Evolutionary conservation across 2,329 filamentous ascomycete genomes (phyloP).

Genomic region (Paraconiothyrium sp.): DNA sequence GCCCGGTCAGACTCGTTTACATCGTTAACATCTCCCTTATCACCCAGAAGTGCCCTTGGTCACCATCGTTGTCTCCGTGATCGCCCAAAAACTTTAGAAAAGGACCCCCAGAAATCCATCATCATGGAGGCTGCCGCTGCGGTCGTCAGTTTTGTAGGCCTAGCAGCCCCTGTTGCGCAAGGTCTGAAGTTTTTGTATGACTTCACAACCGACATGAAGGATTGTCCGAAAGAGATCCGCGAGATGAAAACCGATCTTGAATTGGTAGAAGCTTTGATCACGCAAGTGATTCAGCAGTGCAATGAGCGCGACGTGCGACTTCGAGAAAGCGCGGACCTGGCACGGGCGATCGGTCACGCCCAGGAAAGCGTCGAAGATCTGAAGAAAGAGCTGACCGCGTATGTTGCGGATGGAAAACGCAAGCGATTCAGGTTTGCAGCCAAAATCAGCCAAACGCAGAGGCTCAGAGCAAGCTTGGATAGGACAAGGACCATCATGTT

Average conservation of each 20-base stretch:
- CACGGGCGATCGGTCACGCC: not conserved
- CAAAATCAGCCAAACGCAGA: conserved; percentile 5
- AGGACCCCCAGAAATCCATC: conserved; percentile 16
- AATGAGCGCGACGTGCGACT: conserved; percentile 21
- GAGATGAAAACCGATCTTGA: conserved; percentile 23
- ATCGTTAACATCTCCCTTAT: conserved; percentile 20
- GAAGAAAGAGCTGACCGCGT: not conserved
- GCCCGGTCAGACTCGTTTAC: conserved; percentile 17
- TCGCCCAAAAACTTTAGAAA: conserved; percentile 5
- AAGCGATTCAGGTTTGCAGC: conserved; percentile 7
- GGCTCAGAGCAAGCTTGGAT: conserved; percentile 8
- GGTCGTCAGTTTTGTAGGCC: conserved; percentile 22
- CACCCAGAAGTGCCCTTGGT: conserved; percentile 8
- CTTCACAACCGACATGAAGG: conserved; percentile 24
- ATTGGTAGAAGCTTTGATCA: conserved; percentile 22
- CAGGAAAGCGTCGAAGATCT: conserved; percentile 3
- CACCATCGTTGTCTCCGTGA: not conserved
- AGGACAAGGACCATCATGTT: conserved; percentile 4
- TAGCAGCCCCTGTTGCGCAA: conserved; percentile 23
- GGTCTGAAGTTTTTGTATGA: conserved; percentile 24
- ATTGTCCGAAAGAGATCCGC: conserved; percentile 22
- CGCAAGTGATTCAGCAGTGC: conserved; percentile 23
- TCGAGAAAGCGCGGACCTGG: conserved; percentile 18
- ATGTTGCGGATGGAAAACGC: conserved; percentile 3
- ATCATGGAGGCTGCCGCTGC: conserved; percentile 23